Base-by-base conservation (phyloP, 1,284 basidiomycete species). In the Melampsora larici-populina region DNA sequence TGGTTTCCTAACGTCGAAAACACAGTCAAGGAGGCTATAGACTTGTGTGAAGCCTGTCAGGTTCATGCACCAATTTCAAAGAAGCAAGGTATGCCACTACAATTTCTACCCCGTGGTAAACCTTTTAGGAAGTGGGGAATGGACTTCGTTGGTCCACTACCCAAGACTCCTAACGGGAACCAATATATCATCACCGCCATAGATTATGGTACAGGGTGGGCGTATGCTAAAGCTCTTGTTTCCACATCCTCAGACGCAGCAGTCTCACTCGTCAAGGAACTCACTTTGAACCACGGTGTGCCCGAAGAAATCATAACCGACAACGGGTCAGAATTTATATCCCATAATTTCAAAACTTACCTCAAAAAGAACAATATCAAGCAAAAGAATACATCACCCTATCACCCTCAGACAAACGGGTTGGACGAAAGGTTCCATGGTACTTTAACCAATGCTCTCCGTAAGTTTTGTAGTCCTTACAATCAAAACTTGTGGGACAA, bases 151-250 rank as follows among this genome's bases (percentile, higher is more conserved):
- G 70, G 49, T 7, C 70, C 70, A 0, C 15, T 71, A 21, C 31
- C 40, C 1, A 71, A 43, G 46, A 62, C 70, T 0, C 21, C 17
- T 17, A 36, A 33, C 1, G 40, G 40, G 24, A 71, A 71, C 8
- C 49, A 71, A 71, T 71, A 71, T 40, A 2, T 71, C 1, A 36
- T 71, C 1, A 71, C 70, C 0, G 58, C 70, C 9, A 64, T 72
- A 9, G 70, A 72, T 18, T 72, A 72, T n/a, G 70, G 70, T 0
- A 72, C 70, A 31, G 70, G 70, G 1, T 72, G 70, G 55, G 70
- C 70, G 0, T 72, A 72, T 40, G 70, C 70, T 9, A 29, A 62
- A 21, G n/a, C 70, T 1, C n/a, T 72, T 0, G 24, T 8, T 21
- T 26, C 55, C 0, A 17, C 26, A 5, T 72, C 70, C 31, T 43